Conservation (phyloP, 768 basidiomycete species). For the Holtermanniella nyarrowii region DNA sequence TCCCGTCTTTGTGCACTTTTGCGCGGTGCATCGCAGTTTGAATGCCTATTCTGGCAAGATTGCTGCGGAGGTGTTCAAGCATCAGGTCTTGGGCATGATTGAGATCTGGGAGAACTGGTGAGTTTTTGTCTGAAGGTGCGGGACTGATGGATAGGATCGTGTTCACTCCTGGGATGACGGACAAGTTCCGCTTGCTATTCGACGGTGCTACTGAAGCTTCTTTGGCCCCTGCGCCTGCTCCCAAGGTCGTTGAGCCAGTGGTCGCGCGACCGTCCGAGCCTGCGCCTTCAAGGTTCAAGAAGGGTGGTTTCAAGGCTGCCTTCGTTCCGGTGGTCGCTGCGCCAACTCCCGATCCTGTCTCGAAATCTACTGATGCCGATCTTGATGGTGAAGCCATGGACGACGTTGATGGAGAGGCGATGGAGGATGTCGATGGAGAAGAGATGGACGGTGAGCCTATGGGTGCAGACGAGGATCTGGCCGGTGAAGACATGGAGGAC, state of each 20-base stretch:
- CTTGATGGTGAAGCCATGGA: constrained; percentile 45
- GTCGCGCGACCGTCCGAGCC: background rate
- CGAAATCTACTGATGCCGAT: constrained; percentile 41
- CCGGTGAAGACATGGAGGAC: too few species aligned
- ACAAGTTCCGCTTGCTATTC: constrained; percentile 60
- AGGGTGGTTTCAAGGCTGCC: constrained; percentile 37
- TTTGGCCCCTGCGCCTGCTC: constrained; percentile 2
- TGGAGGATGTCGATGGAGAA: constrained; percentile 48
- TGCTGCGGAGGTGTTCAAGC: constrained; percentile 91
- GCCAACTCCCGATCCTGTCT: constrained; percentile 11
- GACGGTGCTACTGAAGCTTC: constrained; percentile 43
- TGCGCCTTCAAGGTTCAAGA: constrained; percentile 29
- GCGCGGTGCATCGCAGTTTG: constrained; percentile 70
- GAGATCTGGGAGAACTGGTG: constrained; percentile 94
- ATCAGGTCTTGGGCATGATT: constrained; percentile 74
- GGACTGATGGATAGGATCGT: constrained; percentile 54
- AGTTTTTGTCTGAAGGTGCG: constrained; percentile 7
- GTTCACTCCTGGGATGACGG: constrained; percentile 76
- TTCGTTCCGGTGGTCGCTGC: constrained; percentile 23
- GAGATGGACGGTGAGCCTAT: constrained; percentile 12
- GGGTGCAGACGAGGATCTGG: background rate
- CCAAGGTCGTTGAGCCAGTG: background rate
- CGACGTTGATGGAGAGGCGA: constrained; percentile 24
- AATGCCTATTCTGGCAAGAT: constrained; percentile 80
- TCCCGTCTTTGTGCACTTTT: constrained; percentile 91